Percentiles rank a stretch among this genome's conserved stretches.
These are phyloP conservation scores for Excoecaria cochinchinensis DNA, from an alignment of 345 rosid species.

Conservation along the genomic window DNA sequence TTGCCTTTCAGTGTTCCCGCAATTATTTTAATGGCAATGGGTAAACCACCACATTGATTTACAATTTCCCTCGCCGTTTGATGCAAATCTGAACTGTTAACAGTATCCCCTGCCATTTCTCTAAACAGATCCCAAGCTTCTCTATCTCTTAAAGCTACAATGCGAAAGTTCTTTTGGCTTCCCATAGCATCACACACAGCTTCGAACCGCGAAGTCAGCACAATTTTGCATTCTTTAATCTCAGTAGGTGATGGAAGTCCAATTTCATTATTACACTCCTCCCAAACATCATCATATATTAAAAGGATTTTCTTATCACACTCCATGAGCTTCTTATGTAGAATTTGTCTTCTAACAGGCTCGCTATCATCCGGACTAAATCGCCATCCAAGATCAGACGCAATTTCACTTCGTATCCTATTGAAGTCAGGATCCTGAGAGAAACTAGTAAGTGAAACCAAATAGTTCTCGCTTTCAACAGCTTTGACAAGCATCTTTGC, in stretches of 20 bases:
- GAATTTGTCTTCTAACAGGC: neutral
- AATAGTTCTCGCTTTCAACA: too few relatives aligned
- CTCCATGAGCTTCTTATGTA: neutral
- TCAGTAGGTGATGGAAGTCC: neutral
- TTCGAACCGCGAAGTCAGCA: neutral
- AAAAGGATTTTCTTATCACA: neutral
- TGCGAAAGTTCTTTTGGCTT: neutral
- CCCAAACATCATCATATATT: slow-evolving; percentile 1
- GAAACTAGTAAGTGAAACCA: neutral
- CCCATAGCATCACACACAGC: neutral
- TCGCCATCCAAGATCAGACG: neutral
- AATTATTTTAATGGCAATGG: neutral
- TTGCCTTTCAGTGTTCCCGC: neutral
- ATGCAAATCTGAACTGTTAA: neutral
- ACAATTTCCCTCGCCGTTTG: neutral
- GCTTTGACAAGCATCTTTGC: too few relatives aligned
- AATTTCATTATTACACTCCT: neutral
- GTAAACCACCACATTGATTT: neutral
- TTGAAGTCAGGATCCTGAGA: neutral
- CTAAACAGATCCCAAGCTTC: neutral
- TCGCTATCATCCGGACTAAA: neutral
- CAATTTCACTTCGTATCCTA: neutral
- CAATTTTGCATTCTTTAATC: neutral
- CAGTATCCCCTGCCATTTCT: neutral
- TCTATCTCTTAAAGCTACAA: neutral